These are phyloP conservation scores for Fusarium palustre DNA, from an alignment of 2,329 filamentous ascomycete species.

Conservation along the genomic window DNA sequence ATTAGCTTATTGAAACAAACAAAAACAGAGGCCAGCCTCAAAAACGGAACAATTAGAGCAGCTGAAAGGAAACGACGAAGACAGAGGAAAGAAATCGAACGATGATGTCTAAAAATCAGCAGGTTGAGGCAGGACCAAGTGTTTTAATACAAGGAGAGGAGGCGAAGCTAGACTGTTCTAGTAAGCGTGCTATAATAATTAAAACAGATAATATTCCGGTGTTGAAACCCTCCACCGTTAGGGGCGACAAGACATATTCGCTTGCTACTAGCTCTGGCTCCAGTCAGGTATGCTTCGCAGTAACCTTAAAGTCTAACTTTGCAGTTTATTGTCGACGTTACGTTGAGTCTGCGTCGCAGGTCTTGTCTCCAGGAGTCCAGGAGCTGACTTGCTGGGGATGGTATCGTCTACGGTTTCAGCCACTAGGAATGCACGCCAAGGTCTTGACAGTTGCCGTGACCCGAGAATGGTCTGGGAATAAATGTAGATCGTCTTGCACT, in stretches of 20 bases:
- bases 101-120: constrained; percentile 30
- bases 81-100: constrained; percentile 21
- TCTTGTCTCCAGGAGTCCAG: neutral
- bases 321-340: neutral
- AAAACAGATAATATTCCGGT: neutral
- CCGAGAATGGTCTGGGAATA: no score
- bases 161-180: neutral
- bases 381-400: neutral
- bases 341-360: neutral
- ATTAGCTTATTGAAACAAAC: constrained; percentile 4
- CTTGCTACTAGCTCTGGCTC: neutral
- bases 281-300: neutral
- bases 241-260: neutral
- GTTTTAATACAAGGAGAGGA: constrained; percentile 21
- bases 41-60: constrained; percentile 1
- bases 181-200: neutral
- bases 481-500: neutral
- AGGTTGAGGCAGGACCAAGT: constrained; percentile 9
- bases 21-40: constrained; percentile 28
- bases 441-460: neutral
- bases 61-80: constrained; percentile 1
- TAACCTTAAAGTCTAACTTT: constrained; percentile 4
- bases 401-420: neutral
- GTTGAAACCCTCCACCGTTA: neutral
- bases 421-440: neutral